Conservation (phyloP, 805 yeast genomes). For the Nakazawaea siamensis region DNA sequence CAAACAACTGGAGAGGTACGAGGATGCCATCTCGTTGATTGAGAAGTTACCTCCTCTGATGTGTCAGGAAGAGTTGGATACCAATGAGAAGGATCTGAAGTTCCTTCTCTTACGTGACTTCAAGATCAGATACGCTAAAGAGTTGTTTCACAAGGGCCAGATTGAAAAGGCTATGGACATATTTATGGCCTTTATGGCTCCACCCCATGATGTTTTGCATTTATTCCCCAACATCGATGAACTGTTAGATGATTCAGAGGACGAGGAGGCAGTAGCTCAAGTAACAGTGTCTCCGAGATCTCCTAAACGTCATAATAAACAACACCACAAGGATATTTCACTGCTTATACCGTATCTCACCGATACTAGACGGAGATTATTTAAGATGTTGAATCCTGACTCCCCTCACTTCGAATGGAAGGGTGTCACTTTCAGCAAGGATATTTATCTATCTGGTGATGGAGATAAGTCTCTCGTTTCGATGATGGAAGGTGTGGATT, state of each 20-base stretch:
- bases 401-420: slow-evolving; percentile 34
- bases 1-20: slow-evolving; percentile 20
- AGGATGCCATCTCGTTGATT: slow-evolving; percentile 37
- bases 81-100: slow-evolving; percentile 20
- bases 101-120: slow-evolving; percentile 32
- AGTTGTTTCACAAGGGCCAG: slow-evolving; percentile 21
- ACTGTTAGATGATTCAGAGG: not conserved
- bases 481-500: slow-evolving; percentile 50
- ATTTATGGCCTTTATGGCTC: slow-evolving; percentile 49
- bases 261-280: not conserved
- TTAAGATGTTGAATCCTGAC: slow-evolving; percentile 29
- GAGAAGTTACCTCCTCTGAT: slow-evolving; percentile 21
- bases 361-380: slow-evolving; percentile 42
- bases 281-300: slow-evolving; percentile 5
- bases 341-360: slow-evolving; percentile 39
- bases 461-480: slow-evolving; percentile 23
- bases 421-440: slow-evolving; percentile 31
- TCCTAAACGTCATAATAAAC: not conserved
- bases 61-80: slow-evolving; percentile 6
- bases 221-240: slow-evolving; percentile 30
- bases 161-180: slow-evolving; percentile 30
- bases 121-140: slow-evolving; percentile 30
- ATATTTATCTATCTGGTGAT: slow-evolving; percentile 24
- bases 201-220: slow-evolving; percentile 44
- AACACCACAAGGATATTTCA: slow-evolving; percentile 23